Evolutionary conservation across 139 green algal genomes (phyloP).

Genomic region (Diplosphaera chodatii): DNA sequence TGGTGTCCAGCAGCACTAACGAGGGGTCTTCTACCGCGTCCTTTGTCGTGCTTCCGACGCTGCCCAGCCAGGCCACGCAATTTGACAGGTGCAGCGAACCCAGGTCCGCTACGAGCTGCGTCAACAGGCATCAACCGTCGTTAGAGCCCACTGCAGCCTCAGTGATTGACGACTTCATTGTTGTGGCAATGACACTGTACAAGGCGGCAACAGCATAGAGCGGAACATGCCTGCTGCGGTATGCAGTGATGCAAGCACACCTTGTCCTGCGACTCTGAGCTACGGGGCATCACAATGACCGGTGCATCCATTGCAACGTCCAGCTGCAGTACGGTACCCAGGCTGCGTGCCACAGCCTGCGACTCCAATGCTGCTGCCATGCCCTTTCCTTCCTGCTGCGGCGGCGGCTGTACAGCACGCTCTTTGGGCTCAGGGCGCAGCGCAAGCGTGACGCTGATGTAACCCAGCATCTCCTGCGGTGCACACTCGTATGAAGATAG

Average conservation of each 20-base stretch:
- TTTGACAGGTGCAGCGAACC: slow-evolving; percentile 59
- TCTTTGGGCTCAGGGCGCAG: slow-evolving; percentile 12
- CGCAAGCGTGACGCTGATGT: slow-evolving; percentile 39
- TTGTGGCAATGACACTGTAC: too few species aligned
- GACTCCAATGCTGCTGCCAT: neutral
- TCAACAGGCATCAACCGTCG: too few species aligned
- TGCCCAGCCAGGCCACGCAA: slow-evolving; percentile 42
- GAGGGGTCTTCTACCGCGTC: slow-evolving; percentile 34
- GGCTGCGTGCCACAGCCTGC: neutral
- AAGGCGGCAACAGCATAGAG: too few species aligned
- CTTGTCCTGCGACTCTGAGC: slow-evolving; percentile 19
- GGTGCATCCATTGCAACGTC: slow-evolving; percentile 68
- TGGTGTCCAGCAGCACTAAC: slow-evolving; percentile 33
- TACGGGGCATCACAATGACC: slow-evolving; percentile 68
- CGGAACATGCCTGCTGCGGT: too few species aligned
- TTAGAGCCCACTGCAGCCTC: too few species aligned
- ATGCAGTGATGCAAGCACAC: neutral
- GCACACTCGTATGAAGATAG: too few species aligned
- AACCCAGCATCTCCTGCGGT: slow-evolving; percentile 32
- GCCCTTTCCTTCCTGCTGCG: neutral
- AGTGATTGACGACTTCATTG: too few species aligned
- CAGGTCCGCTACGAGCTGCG: slow-evolving; percentile 65
- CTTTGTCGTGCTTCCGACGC: slow-evolving; percentile 3
- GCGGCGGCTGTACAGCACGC: neutral
- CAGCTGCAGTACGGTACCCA: slow-evolving; percentile 54